phyloP scores from a whole-genome alignment of 2,329 filamentous ascomycete genomes.

The Trichoderma hamatum region DNA sequence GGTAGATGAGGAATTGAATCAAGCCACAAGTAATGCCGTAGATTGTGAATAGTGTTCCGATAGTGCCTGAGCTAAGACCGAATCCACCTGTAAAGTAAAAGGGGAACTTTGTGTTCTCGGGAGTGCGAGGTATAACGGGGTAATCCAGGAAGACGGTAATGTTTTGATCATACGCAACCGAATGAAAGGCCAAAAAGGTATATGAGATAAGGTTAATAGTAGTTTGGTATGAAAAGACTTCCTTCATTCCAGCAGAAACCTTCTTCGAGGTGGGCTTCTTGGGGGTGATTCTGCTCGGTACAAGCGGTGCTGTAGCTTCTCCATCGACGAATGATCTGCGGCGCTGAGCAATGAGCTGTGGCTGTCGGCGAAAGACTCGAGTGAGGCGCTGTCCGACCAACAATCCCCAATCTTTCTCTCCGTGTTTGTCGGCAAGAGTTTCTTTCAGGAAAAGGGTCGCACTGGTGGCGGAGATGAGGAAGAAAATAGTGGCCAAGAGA shows the following conservation, averaged over 20 bases:
- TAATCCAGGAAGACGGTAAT: conserved; percentile 89
- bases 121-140: conserved; percentile 59
- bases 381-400: conserved; percentile 69
- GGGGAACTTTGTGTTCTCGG: conserved; percentile 65
- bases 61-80: conserved; percentile 70
- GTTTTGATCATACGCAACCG: conserved; percentile 82
- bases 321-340: conserved; percentile 56
- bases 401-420: conserved; percentile 74
- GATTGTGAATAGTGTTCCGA: conserved; percentile 82
- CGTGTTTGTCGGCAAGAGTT: conserved; percentile 73
- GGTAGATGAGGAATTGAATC: conserved; percentile 85
- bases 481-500: conserved; percentile 73
- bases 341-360: conserved; percentile 38
- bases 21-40: conserved; percentile 80
- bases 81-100: conserved; percentile 85
- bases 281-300: conserved; percentile 10
- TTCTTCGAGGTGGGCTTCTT: conserved; percentile 33
- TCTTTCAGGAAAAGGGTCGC: conserved; percentile 84
- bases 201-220: conserved; percentile 76
- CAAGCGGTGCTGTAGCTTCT: conserved; percentile 49
- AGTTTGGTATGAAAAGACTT: conserved; percentile 76
- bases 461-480: conserved; percentile 73
- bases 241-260: conserved; percentile 49
- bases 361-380: conserved; percentile 39
- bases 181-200: conserved; percentile 78